Evolutionary conservation across 306 rosid species (phyloP).

Genomic region (Sicyos edulis): DNA sequence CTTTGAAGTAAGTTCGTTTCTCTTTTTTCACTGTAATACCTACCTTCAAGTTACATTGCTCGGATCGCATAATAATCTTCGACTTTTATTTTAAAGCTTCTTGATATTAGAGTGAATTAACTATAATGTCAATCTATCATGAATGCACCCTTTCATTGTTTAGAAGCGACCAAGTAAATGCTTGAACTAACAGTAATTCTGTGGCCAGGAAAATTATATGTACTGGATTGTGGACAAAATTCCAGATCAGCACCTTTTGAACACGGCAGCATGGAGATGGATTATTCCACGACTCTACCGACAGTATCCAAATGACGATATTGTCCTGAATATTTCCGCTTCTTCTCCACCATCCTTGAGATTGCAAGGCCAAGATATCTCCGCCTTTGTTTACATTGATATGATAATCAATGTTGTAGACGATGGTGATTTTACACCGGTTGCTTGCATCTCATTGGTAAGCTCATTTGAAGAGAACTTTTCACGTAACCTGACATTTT

Average conservation of each 20-base stretch:
- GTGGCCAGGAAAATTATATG: constrained; percentile 41
- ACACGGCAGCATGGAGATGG: constrained; percentile 70
- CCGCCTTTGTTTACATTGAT: constrained; percentile 36
- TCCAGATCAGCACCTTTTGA: constrained; percentile 51
- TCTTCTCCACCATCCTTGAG: constrained; percentile 59
- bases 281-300: constrained; percentile 70
- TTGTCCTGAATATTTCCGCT: constrained; percentile 47
- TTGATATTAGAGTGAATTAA: background rate
- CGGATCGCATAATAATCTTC: background rate
- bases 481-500: background rate
- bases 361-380: constrained; percentile 39
- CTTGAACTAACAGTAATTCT: constrained; percentile 16
- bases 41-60: background rate
- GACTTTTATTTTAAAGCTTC: background rate
- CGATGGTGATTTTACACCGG: constrained; percentile 51
- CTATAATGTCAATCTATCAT: background rate
- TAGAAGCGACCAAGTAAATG: background rate
- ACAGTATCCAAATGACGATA: constrained; percentile 63
- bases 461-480: constrained; percentile 18
- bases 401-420: constrained; percentile 51
- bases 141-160: background rate
- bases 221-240: constrained; percentile 50
- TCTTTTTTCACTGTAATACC: constrained; percentile 12
- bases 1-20: constrained; percentile 50
- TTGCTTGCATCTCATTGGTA: constrained; percentile 76